These are phyloP conservation scores for Vigna nakashimae DNA, from an alignment of 306 rosid species.

Conservation along the genomic window DNA sequence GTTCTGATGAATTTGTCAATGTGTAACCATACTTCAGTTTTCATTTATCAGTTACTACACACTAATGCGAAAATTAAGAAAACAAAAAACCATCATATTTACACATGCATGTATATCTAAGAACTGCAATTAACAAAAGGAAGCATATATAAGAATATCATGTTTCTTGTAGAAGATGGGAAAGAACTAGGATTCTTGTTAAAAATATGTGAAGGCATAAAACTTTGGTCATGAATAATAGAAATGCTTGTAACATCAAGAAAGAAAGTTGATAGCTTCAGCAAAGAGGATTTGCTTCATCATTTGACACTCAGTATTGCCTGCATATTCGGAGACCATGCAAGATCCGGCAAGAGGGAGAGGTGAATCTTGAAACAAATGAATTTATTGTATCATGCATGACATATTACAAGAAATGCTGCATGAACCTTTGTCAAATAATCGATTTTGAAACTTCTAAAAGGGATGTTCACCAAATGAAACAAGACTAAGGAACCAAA, in stretches of 20 bases:
- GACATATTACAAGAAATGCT: neutral
- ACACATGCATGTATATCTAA: neutral
- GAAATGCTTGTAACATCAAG: neutral
- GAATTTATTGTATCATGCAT: neutral
- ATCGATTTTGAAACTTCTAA: neutral
- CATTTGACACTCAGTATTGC: neutral
- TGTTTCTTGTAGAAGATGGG: neutral
- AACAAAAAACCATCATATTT: conserved; percentile 4
- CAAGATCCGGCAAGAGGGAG: neutral
- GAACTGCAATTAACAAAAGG: neutral
- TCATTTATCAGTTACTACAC: neutral
- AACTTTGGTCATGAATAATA: neutral
- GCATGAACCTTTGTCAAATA: conserved; percentile 26
- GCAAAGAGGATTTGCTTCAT: neutral
- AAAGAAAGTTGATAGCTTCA: neutral
- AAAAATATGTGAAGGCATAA: neutral
- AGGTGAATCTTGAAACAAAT: conserved; percentile 22
- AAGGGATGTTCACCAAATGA: conserved; percentile 16
- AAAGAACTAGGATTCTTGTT: neutral
- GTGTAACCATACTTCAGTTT: neutral
- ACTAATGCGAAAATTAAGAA: neutral
- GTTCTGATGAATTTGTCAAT: neutral
- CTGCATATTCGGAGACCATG: neutral
- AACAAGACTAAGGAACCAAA: neutral
- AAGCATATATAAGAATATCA: no score